These are phyloP conservation scores for Taphrina flavorubra DNA, from an alignment of 1,139 yeast species.

Conservation along the genomic window DNA sequence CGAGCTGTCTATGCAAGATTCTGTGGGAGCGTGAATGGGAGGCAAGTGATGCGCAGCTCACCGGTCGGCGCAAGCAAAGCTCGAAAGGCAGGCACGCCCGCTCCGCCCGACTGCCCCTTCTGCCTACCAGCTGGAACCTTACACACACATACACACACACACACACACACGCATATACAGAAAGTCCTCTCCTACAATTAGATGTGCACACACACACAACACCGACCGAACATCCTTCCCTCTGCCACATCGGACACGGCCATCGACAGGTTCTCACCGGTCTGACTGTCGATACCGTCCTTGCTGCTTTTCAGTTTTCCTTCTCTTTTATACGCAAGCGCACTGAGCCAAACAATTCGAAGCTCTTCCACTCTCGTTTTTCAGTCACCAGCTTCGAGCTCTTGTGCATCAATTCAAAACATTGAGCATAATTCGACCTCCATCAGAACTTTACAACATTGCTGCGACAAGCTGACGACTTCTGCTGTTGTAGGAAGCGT, in stretches of 20 bases:
- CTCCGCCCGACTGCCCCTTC: slow-evolving; percentile 16
- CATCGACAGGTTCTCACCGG: slow-evolving; percentile 10
- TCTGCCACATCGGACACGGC: neutral
- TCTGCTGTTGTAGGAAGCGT: neutral
- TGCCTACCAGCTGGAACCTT: slow-evolving; percentile 5
- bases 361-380: slow-evolving; percentile 18
- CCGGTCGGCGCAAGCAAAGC: neutral
- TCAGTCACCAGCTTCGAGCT: slow-evolving; percentile 1
- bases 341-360: slow-evolving; percentile 4
- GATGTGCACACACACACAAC: slow-evolving; percentile 11
- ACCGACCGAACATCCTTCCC: neutral
- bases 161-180: slow-evolving; percentile 1
- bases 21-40: no score
- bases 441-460: neutral
- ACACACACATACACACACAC: slow-evolving; percentile 8
- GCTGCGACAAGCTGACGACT: neutral
- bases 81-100: slow-evolving; percentile 7
- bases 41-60: neutral
- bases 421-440: no score
- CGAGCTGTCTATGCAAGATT: no score
- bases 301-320: neutral
- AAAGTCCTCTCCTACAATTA: neutral
- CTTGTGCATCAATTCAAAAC: neutral
- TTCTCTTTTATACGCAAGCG: neutral
- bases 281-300: neutral